Evolutionary conservation across 148 eudicot species (phyloP).

Genomic region (Chenopodium berlandieri): DNA sequence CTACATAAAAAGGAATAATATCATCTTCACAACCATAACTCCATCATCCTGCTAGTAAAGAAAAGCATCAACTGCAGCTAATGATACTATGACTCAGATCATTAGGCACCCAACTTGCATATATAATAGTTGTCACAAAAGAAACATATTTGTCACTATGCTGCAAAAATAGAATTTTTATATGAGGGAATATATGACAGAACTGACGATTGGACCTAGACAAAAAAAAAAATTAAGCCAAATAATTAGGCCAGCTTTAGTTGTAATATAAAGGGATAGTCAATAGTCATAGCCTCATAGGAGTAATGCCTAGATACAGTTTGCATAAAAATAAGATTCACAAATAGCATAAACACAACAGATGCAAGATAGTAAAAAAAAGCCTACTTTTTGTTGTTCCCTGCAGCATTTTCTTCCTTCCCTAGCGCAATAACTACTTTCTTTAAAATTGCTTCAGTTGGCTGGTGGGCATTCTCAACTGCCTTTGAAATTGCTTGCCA

Average conservation of each 20-base stretch:
- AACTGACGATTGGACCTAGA: neutral
- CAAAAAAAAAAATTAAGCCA: neutral
- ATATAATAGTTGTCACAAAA: neutral
- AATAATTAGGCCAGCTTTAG: neutral
- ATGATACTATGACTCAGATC: neutral
- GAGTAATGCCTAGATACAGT: neutral
- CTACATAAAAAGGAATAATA: neutral
- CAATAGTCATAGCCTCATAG: neutral
- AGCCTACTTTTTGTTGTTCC: constrained; percentile 39
- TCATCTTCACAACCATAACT: neutral
- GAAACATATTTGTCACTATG: neutral
- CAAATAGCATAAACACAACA: neutral
- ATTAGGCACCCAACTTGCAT: neutral
- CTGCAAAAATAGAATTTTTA: neutral
- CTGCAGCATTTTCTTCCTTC: constrained; percentile 68
- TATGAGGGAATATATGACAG: neutral
- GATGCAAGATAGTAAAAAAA: neutral
- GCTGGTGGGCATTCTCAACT: constrained; percentile 81
- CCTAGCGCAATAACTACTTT: constrained; percentile 72
- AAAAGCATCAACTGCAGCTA: neutral
- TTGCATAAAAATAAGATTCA: neutral
- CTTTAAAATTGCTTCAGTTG: constrained; percentile 83
- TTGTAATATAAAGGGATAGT: neutral
- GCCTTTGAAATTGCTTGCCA: constrained; percentile 83
- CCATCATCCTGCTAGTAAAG: neutral